Conservation (phyloP, 208 protist genomes). For the Trypanosoma scelopori region DNA sequence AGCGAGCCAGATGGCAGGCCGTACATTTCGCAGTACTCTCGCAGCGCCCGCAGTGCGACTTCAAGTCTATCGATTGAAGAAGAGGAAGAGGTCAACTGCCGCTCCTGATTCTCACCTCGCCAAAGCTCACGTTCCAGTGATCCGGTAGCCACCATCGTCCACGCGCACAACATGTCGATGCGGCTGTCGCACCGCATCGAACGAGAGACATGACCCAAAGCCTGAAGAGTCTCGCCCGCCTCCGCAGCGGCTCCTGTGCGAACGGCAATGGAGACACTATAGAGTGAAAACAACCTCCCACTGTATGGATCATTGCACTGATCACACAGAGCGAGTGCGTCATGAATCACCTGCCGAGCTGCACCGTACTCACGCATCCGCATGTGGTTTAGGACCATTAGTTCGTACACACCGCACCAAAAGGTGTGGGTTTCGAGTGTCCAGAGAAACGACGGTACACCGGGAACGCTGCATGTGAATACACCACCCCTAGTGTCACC, state of each 20-base stretch:
- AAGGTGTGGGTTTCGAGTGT: constrained; percentile 43
- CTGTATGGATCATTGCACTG: constrained; percentile 50
- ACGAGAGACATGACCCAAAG: constrained; percentile 22
- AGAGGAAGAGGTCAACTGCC: neutral
- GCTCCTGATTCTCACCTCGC: neutral
- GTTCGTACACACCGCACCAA: constrained; percentile 46
- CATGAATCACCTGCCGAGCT: constrained; percentile 31
- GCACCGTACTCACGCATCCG: constrained; percentile 34
- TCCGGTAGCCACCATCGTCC: constrained; percentile 30
- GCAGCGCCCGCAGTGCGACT: constrained; percentile 8
- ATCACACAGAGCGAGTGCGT: constrained; percentile 48
- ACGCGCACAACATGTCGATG: constrained; percentile 34
- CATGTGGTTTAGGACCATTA: constrained; percentile 40
- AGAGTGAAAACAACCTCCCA: constrained; percentile 45
- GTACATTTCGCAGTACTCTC: constrained; percentile 23
- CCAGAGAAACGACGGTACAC: constrained; percentile 45
- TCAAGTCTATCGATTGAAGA: constrained; percentile 11
- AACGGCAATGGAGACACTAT: constrained; percentile 32
- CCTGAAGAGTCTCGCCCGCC: constrained; percentile 20
- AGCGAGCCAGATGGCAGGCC: constrained; percentile 3
- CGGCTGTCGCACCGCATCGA: constrained; percentile 21
- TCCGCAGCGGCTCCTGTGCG: constrained; percentile 22
- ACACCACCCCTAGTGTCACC: neutral
- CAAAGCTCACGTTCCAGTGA: constrained; percentile 23
- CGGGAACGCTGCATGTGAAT: neutral